Evolutionary conservation across 1,284 basidiomycete genomes (phyloP).

Genomic region (Somion occarium): DNA sequence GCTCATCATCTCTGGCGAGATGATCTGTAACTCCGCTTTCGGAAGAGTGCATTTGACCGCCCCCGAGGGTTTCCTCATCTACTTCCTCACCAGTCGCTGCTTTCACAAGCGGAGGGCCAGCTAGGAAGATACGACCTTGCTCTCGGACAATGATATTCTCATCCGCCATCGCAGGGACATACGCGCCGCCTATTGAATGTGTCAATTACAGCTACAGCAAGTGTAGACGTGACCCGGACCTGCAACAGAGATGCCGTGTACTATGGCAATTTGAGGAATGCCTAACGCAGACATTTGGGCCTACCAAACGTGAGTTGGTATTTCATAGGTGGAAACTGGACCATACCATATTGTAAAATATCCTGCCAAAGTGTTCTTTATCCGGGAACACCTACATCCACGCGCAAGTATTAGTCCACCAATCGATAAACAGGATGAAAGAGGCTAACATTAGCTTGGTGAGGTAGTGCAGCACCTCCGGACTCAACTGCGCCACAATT

Average conservation of each 20-base stretch:
- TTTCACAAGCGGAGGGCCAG: conserved; percentile 92
- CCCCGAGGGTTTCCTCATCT: conserved; percentile 89
- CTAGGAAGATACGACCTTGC: conserved; percentile 94
- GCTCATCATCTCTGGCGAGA: conserved; percentile 83
- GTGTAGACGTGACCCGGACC: conserved; percentile 30
- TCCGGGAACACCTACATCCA: conserved; percentile 69
- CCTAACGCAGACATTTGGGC: conserved; percentile 88
- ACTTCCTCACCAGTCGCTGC: conserved; percentile 93
- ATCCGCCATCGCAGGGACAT: conserved; percentile 96
- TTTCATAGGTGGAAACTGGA: neutral
- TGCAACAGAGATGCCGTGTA: conserved; percentile 93
- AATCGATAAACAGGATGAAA: neutral
- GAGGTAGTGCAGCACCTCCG: conserved; percentile 88
- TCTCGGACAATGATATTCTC: conserved; percentile 93
- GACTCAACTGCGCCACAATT: conserved; percentile 71
- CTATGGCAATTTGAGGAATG: conserved; percentile 89
- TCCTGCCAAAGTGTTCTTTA: conserved; percentile 91
- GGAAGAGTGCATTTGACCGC: conserved; percentile 91
- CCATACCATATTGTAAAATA: conserved; percentile 94
- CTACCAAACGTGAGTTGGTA: conserved; percentile 31
- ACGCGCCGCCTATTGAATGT: conserved; percentile 63
- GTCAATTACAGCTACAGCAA: neutral
- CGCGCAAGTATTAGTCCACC: neutral
- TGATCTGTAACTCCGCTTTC: conserved; percentile 95
- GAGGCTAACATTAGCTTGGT: conserved; percentile 79